Percentiles rank a stretch among this genome's conserved stretches.
phyloP scores from a whole-genome alignment of 306 rosid species.

The Prosopis cineraria region DNA sequence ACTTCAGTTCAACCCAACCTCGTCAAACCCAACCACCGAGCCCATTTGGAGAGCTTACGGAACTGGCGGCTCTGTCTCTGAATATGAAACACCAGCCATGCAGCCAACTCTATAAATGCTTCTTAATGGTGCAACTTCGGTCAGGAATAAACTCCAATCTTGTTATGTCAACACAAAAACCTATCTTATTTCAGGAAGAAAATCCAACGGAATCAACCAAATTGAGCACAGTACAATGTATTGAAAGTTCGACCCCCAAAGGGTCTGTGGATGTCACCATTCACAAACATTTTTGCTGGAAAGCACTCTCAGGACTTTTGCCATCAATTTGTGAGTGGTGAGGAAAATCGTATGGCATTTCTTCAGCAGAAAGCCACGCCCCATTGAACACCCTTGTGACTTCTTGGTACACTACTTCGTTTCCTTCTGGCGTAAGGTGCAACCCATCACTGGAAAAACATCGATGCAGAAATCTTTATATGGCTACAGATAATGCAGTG shows the following conservation, averaged over 20 bases:
- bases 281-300: constrained; percentile 56
- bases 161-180: not conserved
- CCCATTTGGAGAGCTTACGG: too few relatives aligned
- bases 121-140: not conserved
- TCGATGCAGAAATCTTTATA: constrained; percentile 2
- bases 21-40: not conserved
- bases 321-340: constrained; percentile 72
- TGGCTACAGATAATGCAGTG: constrained; percentile 5
- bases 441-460: constrained; percentile 73
- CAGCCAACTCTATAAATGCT: not conserved
- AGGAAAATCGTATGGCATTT: constrained; percentile 86
- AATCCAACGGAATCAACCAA: constrained; percentile 15
- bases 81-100: too few relatives aligned
- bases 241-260: constrained; percentile 7
- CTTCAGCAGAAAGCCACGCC: constrained; percentile 53
- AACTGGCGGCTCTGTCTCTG: too few relatives aligned
- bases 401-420: constrained; percentile 54
- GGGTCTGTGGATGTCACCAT: constrained; percentile 32
- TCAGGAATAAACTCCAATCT: not conserved
- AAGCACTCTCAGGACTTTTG: constrained; percentile 66
- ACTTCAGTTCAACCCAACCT: too few relatives aligned
- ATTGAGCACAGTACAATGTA: constrained; percentile 16
- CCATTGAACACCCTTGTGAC: constrained; percentile 45
- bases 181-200: constrained; percentile 21
- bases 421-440: constrained; percentile 88